These are phyloP conservation scores for Fusarium citri DNA, from an alignment of 2,329 filamentous ascomycete species.

Conservation along the genomic window DNA sequence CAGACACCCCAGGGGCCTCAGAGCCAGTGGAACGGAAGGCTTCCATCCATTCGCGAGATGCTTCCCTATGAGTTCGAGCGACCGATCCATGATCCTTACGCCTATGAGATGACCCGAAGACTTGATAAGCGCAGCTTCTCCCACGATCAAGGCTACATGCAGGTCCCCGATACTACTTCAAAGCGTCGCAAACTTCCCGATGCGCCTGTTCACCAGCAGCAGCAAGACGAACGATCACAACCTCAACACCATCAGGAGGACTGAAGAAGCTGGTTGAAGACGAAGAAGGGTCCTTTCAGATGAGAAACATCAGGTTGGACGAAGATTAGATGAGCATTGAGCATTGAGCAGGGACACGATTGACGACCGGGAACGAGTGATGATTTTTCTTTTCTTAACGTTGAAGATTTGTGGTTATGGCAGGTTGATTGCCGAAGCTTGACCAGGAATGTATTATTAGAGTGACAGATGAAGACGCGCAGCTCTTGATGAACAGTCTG, in stretches of 20 bases:
- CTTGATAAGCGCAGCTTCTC: conserved; percentile 10
- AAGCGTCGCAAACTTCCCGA: conserved; percentile 31
- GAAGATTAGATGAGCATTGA: background rate
- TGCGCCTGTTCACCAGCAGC: background rate
- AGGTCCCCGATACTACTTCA: background rate
- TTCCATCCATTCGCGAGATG: conserved; percentile 32
- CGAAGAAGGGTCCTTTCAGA: background rate
- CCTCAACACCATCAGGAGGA: background rate
- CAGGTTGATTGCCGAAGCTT: conserved; percentile 15
- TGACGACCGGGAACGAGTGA: background rate
- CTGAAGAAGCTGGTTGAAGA: background rate
- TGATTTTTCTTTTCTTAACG: conserved; percentile 1
- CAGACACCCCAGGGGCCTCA: background rate
- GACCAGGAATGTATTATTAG: conserved; percentile 13
- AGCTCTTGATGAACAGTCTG: conserved; percentile 12
- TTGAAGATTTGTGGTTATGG: conserved; percentile 6
- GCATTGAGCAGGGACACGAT: background rate
- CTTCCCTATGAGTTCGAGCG: conserved; percentile 8
- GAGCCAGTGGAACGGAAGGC: background rate
- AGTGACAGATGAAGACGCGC: background rate
- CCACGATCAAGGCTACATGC: background rate
- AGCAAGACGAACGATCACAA: background rate
- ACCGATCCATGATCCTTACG: background rate
- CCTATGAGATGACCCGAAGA: background rate
- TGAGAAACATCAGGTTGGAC: background rate